Conservation (phyloP, 495 filamentous ascomycete species). For the Achaetomiella virescens region DNA sequence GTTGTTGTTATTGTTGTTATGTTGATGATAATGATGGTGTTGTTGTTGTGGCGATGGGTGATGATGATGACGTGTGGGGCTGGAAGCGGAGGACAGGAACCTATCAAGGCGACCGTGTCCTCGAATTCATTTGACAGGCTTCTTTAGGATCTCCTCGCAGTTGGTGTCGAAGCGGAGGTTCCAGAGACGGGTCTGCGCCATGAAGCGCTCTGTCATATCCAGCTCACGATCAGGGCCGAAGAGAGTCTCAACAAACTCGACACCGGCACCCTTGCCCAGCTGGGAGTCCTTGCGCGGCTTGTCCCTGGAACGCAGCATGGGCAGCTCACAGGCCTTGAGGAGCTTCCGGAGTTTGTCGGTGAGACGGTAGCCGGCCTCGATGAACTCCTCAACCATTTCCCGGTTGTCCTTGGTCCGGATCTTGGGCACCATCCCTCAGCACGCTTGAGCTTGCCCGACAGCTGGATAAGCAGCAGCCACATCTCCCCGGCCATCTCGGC, state of each 20-base stretch:
- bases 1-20: constrained; percentile 1
- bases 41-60: constrained; percentile 7
- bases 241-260: constrained; percentile 94
- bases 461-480: constrained; percentile 90
- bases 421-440: constrained; percentile 69
- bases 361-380: constrained; percentile 82
- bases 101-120: neutral
- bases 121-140: constrained; percentile 46
- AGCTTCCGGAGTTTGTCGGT: constrained; percentile 81
- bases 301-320: constrained; percentile 62
- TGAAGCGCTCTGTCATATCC: constrained; percentile 89
- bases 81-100: neutral
- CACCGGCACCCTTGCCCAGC: constrained; percentile 88
- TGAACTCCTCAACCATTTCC: constrained; percentile 85
- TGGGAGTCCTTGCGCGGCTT: constrained; percentile 58
- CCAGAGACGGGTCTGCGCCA: constrained; percentile 89
- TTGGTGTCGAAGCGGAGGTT: constrained; percentile 93
- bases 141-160: constrained; percentile 82
- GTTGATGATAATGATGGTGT: constrained; percentile 6
- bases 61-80: neutral
- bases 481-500: constrained; percentile 90
- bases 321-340: constrained; percentile 83
- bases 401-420: constrained; percentile 65
- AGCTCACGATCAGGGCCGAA: constrained; percentile 91
- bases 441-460: constrained; percentile 93